Percentiles rank a stretch among this genome's conserved stretches.
Evolutionary conservation across 1,139 yeast species (phyloP).

Genomic region (Maudiozyma humilis): DNA sequence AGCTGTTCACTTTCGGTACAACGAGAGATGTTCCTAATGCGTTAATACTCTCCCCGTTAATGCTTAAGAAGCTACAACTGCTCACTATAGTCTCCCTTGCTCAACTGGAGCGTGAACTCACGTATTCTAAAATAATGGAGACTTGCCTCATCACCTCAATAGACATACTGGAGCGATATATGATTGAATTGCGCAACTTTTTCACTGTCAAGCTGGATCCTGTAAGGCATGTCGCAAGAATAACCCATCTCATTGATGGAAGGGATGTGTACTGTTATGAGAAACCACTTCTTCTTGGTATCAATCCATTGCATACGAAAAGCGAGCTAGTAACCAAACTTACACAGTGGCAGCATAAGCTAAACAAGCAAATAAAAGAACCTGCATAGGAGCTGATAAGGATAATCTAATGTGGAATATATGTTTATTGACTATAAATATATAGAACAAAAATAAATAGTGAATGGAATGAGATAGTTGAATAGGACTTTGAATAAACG

Average conservation of each 20-base stretch:
- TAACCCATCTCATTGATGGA: constrained; percentile 15
- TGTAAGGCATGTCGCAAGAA: constrained; percentile 11
- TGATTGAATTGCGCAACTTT: constrained; percentile 17
- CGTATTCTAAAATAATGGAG: constrained; percentile 12
- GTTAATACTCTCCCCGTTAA: constrained; percentile 7
- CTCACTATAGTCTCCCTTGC: constrained; percentile 20
- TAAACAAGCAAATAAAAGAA: constrained; percentile 8
- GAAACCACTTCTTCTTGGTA: constrained; percentile 12
- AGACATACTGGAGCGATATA: constrained; percentile 15
- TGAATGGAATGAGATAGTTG: background rate
- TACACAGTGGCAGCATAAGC: constrained; percentile 14
- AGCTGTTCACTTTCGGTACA: constrained; percentile 26
- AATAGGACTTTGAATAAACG: background rate
- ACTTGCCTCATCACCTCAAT: constrained; percentile 12
- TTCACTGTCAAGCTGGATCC: constrained; percentile 22
- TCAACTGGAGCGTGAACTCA: constrained; percentile 12
- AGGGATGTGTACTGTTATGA: constrained; percentile 28
- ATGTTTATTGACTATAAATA: background rate
- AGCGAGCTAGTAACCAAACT: constrained; percentile 9
- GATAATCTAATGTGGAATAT: background rate
- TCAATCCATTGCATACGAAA: constrained; percentile 6
- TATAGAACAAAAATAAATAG: constrained; percentile 1
- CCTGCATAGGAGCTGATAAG: too few species aligned
- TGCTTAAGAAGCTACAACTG: constrained; percentile 19
- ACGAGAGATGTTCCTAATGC: constrained; percentile 13